Evolutionary conservation across 2,329 filamentous ascomycete species (phyloP).

Genomic region (Botrytis elliptica): DNA sequence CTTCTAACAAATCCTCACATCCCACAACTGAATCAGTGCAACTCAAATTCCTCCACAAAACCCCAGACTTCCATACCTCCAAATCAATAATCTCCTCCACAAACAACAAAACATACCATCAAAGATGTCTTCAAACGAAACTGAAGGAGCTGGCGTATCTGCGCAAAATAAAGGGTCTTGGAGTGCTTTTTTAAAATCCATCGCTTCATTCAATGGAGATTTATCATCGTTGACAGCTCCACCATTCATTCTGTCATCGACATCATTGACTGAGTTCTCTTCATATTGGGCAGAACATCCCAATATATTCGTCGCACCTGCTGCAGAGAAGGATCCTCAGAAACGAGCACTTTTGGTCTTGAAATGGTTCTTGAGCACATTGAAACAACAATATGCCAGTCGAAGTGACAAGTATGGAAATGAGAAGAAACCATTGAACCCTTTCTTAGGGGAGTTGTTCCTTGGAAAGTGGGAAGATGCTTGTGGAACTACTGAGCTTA

Average conservation of each 20-base stretch:
- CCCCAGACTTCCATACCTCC: constrained; percentile 14
- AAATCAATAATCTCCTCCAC: not conserved
- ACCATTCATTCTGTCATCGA: constrained; percentile 77
- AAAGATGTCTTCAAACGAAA: constrained; percentile 35
- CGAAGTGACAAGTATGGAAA: constrained; percentile 78
- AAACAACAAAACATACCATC: not conserved
- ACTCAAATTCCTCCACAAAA: constrained; percentile 5
- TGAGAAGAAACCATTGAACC: constrained; percentile 97
- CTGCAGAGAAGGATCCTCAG: constrained; percentile 72
- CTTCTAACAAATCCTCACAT: not conserved
- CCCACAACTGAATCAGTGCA: not conserved
- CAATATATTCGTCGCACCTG: constrained; percentile 75
- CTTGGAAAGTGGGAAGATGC: constrained; percentile 85
- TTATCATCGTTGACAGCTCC: constrained; percentile 77
- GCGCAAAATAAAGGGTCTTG: constrained; percentile 38
- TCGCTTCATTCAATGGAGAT: constrained; percentile 80
- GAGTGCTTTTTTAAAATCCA: constrained; percentile 51
- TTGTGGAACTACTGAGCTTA: constrained; percentile 76
- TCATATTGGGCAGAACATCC: constrained; percentile 83
- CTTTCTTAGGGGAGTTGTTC: constrained; percentile 93
- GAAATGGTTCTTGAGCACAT: constrained; percentile 91
- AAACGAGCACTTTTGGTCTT: constrained; percentile 85
- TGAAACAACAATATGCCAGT: constrained; percentile 80
- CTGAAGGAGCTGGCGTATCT: constrained; percentile 37
- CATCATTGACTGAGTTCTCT: constrained; percentile 76